These are phyloP conservation scores for Pittosporum tobira DNA, from an alignment of 129 eudicot genomes.

Conservation along the genomic window DNA sequence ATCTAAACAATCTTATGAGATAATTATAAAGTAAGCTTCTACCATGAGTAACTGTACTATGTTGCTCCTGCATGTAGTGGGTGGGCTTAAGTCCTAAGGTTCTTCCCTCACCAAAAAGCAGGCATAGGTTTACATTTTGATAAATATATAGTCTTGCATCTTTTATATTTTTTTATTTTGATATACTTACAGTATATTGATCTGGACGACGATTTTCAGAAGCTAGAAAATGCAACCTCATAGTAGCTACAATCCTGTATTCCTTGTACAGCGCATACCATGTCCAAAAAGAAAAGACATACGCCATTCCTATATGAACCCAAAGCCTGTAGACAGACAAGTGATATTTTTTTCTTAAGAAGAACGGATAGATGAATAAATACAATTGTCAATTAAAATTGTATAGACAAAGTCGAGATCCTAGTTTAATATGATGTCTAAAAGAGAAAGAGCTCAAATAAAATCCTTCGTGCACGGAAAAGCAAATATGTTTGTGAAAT, in stretches of 20 bases:
- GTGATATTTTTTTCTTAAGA: background rate
- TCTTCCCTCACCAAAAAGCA: too few relatives aligned
- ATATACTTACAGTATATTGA: constrained; percentile 69
- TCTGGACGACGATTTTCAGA: constrained; percentile 69
- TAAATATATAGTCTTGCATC: too few relatives aligned
- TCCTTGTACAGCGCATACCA: constrained; percentile 60
- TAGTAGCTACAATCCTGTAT: constrained; percentile 44
- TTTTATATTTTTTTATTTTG: too few relatives aligned
- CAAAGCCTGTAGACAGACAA: constrained; percentile 43
- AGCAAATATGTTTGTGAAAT: too few relatives aligned
- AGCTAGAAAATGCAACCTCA: constrained; percentile 78
- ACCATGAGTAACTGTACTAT: background rate
- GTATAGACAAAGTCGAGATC: background rate
- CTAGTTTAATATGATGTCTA: background rate
- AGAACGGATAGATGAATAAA: background rate
- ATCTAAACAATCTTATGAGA: constrained; percentile 4
- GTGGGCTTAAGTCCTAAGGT: background rate
- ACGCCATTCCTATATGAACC: constrained; percentile 69
- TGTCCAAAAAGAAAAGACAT: constrained; percentile 76
- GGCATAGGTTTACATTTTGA: too few relatives aligned
- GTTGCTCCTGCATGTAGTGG: background rate
- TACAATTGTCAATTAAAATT: background rate
- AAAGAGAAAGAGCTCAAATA: background rate
- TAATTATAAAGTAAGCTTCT: background rate
- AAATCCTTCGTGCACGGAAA: background rate